These are phyloP conservation scores for Rhynchosporium graminicola DNA, from an alignment of 2,329 filamentous ascomycete genomes.

Conservation along the genomic window DNA sequence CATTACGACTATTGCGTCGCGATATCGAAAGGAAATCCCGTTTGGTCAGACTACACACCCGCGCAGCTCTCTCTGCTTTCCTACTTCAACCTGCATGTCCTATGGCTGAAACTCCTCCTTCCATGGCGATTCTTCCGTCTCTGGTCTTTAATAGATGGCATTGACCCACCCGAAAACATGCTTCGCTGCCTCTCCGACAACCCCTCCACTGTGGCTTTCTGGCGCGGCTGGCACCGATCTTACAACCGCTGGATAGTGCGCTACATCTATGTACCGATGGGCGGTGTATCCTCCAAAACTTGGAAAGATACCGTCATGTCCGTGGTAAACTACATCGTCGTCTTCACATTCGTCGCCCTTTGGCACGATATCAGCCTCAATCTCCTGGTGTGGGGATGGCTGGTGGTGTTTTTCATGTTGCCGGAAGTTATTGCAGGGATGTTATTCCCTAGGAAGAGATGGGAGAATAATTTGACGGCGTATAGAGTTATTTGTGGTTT, in stretches of 20 bases:
- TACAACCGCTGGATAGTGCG: slow-evolving; percentile 94
- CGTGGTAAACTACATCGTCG: slow-evolving; percentile 74
- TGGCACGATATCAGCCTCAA: slow-evolving; percentile 97
- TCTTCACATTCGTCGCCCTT: slow-evolving; percentile 95
- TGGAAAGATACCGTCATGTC: slow-evolving; percentile 54
- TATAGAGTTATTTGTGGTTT: slow-evolving; percentile 81
- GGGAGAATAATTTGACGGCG: slow-evolving; percentile 65
- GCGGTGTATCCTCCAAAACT: slow-evolving; percentile 61
- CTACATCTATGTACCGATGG: slow-evolving; percentile 91
- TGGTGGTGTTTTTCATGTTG: slow-evolving; percentile 89
- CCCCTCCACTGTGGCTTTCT: slow-evolving; percentile 87
- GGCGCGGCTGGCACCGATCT: slow-evolving; percentile 93
- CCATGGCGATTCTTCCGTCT: slow-evolving; percentile 98
- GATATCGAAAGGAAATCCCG: slow-evolving; percentile 77
- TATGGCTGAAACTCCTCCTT: slow-evolving; percentile 95
- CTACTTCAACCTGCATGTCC: slow-evolving; percentile 94
- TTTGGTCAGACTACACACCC: slow-evolving; percentile 82
- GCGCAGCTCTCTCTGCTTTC: slow-evolving; percentile 87
- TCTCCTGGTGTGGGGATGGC: slow-evolving; percentile 94
- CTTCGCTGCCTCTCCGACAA: slow-evolving; percentile 95
- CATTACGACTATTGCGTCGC: slow-evolving; percentile 94
- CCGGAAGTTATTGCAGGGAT: slow-evolving; percentile 76
- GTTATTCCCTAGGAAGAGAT: slow-evolving; percentile 70
- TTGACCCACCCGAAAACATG: slow-evolving; percentile 98
- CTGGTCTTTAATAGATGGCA: slow-evolving; percentile 87